Percentiles rank a stretch among this genome's conserved stretches.
These are phyloP conservation scores for Craterostigma plantagineum DNA, from an alignment of 257 asterid genomes.

Conservation along the genomic window DNA sequence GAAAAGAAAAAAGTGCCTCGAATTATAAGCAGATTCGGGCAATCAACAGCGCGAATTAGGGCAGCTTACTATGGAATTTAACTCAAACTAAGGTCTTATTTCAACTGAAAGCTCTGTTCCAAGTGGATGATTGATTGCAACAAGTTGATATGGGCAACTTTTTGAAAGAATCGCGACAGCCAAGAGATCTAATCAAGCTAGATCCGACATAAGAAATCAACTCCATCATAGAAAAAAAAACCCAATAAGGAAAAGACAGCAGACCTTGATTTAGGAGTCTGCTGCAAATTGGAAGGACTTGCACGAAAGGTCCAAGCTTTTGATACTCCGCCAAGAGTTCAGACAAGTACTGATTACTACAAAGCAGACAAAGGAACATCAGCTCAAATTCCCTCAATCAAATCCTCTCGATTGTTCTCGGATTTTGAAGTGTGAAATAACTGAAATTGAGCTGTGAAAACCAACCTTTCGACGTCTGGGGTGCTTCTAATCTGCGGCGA, in stretches of 20 bases:
- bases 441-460: background rate
- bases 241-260: background rate
- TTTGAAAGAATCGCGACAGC: background rate
- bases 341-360: conserved; percentile 67
- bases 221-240: background rate
- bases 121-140: too few species aligned
- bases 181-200: conserved; percentile 4
- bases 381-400: too few species aligned
- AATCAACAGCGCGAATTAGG: too few species aligned
- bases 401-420: too few species aligned
- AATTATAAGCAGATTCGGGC: too few species aligned
- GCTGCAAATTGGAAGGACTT: conserved; percentile 80
- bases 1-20: too few species aligned
- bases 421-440: background rate
- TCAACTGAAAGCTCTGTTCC: too few species aligned
- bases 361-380: too few species aligned
- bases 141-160: background rate
- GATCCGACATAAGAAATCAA: conserved; percentile 19
- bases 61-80: too few species aligned
- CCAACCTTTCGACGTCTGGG: conserved; percentile 62
- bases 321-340: conserved; percentile 96
- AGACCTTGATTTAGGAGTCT: conserved; percentile 87
- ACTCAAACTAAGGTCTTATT: too few species aligned
- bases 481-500: conserved; percentile 68
- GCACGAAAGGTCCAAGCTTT: conserved; percentile 90